Conservation (phyloP, 2,329 filamentous ascomycete species). For the Talaromyces sp. region DNA sequence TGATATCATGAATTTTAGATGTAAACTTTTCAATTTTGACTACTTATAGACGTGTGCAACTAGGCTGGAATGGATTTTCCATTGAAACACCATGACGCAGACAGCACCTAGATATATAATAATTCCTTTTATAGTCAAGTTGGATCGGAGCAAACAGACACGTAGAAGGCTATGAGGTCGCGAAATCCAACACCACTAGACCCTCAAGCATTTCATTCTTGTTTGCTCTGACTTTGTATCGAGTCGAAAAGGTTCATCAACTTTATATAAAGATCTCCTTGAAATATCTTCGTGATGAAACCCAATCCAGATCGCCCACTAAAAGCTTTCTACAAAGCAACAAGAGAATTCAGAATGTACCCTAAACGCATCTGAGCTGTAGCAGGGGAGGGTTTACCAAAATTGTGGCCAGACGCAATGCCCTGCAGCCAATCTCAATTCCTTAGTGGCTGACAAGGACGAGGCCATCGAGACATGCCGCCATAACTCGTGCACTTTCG, state of each 20-base stretch:
- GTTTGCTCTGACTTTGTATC: too few relatives aligned
- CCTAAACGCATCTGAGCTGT: constrained; percentile 15
- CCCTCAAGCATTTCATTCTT: too few relatives aligned
- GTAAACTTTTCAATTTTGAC: not conserved
- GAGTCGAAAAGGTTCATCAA: too few relatives aligned
- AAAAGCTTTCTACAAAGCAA: not conserved
- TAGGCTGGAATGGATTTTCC: not conserved
- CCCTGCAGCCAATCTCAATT: not conserved
- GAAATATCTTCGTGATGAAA: not conserved
- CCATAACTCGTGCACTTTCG: not conserved
- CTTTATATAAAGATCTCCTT: not conserved
- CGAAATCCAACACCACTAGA: too few relatives aligned
- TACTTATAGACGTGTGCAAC: not conserved
- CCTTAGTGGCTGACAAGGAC: not conserved
- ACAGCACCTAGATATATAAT: too few relatives aligned
- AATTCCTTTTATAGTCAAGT: too few relatives aligned
- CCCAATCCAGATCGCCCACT: not conserved
- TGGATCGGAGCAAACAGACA: too few relatives aligned
- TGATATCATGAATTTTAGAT: not conserved
- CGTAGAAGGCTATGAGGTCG: too few relatives aligned
- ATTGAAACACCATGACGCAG: too few relatives aligned
- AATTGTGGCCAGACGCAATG: not conserved
- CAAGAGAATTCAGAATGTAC: constrained; percentile 8
- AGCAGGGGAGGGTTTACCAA: constrained; percentile 8
- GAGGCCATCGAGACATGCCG: not conserved